Conservation (phyloP, 2,329 filamentous ascomycete species). For the Exophiala sp. region DNA sequence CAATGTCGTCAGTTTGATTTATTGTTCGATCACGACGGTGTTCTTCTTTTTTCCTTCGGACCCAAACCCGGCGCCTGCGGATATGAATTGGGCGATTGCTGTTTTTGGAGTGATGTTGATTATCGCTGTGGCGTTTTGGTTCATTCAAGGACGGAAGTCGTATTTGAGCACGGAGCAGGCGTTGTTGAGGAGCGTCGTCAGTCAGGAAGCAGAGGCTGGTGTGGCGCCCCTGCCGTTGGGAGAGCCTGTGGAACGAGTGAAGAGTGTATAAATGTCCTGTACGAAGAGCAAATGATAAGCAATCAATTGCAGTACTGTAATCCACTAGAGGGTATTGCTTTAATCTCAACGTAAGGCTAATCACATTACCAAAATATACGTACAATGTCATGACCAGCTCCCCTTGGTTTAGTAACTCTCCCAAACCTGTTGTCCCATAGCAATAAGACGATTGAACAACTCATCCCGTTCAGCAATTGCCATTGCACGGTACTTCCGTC, state of each 20-base stretch:
- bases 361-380: too few species aligned
- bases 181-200: background rate
- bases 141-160: slow-evolving; percentile 31
- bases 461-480: slow-evolving; percentile 71
- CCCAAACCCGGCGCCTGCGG: slow-evolving; percentile 45
- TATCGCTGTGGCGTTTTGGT: slow-evolving; percentile 50
- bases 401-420: slow-evolving; percentile 59
- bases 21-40: slow-evolving; percentile 51
- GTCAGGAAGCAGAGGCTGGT: background rate
- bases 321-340: too few species aligned
- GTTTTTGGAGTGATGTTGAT: slow-evolving; percentile 56
- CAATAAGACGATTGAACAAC: slow-evolving; percentile 73
- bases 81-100: slow-evolving; percentile 59
- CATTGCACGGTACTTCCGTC: slow-evolving; percentile 60
- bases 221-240: background rate
- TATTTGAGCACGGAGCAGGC: background rate
- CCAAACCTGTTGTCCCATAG: slow-evolving; percentile 80
- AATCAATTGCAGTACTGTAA: too few species aligned
- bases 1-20: slow-evolving; percentile 51
- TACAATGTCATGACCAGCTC: too few species aligned
- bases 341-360: too few species aligned
- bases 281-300: too few species aligned
- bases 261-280: too few species aligned
- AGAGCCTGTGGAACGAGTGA: too few species aligned
- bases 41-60: slow-evolving; percentile 54